Base-by-base conservation (phyloP, 192 early-diverging fungal genomes). In the Haplosporangium gracile region DNA sequence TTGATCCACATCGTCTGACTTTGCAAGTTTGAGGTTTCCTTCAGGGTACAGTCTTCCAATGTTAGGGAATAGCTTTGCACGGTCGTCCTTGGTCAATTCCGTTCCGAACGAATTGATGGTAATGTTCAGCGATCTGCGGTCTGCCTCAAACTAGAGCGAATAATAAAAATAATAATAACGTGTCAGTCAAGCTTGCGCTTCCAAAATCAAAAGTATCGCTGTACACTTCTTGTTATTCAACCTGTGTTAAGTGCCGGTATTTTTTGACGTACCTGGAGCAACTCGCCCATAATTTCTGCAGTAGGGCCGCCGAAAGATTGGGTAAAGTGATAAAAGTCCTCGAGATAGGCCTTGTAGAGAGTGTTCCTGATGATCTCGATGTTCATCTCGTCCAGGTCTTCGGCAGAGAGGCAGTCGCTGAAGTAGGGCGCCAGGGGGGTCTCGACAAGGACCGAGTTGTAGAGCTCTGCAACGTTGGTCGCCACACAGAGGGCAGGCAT, bases 311-410 rank as follows among this genome's bases (percentile, higher is more conserved):
- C 97, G 29, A 99, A 88, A 4, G 77, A 78, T 75, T 94, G 92
- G 18, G 85, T 75, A 89, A 96, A 99, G 20, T 89, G 81, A 89
- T 98, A 96, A 89, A 99, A 99, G 89, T 99, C 99, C 90, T 99
- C 98, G 80, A 99, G 88, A 77, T 99, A 99, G 20, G 98, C 97
- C 89, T 99, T 98, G 92, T 99, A 97, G 51, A 99, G 93, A 3
- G 97, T 99, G 91, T 99, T 99, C 79, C 99, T 94, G 87, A 99
- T 99, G 75, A 99, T 99, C 86, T 99, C 99, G 92, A 99, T 99
- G 90, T 99, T 99, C 88, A 99, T 93, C 91, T 99, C 99, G 87
- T 99, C 97, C 77, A 99, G 89, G 88, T 99, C 99, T 81, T 98
- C 95, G 49, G 98, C 98, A 20, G 96, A 97, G 38, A 99, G 89